Percentiles rank a stretch among this genome's conserved stretches.
phyloP scores from a whole-genome alignment of 169 alveolate species.

The Amoebophrya sp. region DNA sequence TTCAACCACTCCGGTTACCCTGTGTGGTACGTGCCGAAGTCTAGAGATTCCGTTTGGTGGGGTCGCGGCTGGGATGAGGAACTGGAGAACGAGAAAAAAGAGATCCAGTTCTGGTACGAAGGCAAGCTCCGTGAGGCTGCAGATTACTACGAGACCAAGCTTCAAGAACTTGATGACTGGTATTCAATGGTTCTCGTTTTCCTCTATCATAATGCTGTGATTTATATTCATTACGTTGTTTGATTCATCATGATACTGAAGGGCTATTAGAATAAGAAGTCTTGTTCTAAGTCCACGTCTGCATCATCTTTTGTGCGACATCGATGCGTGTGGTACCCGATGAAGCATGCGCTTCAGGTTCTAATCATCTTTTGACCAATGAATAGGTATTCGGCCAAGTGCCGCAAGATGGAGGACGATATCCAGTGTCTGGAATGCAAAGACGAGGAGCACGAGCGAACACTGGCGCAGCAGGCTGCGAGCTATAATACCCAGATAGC shows the following conservation, averaged over 20 bases:
- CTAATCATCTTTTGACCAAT: too few species aligned
- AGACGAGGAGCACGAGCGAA: not conserved
- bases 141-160: not conserved
- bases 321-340: too few species aligned
- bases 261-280: too few species aligned
- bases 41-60: slow-evolving; percentile 2
- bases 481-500: not conserved
- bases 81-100: not conserved
- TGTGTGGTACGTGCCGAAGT: slow-evolving; percentile 12
- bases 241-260: too few species aligned
- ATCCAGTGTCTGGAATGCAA: not conserved
- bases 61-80: slow-evolving; percentile 25
- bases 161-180: slow-evolving; percentile 7
- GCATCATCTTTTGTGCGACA: too few species aligned
- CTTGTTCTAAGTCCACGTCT: too few species aligned
- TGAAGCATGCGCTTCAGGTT: too few species aligned
- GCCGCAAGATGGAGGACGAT: not conserved
- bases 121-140: slow-evolving; percentile 16
- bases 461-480: not conserved
- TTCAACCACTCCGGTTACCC: slow-evolving; percentile 4
- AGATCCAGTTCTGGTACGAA: not conserved
- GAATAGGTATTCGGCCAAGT: not conserved
- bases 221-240: too few species aligned
- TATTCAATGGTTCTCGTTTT: too few species aligned
- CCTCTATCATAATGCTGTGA: too few species aligned